Evolutionary conservation across 2,329 filamentous ascomycete genomes (phyloP).

Genomic region (Hypomyces perniciosus): DNA sequence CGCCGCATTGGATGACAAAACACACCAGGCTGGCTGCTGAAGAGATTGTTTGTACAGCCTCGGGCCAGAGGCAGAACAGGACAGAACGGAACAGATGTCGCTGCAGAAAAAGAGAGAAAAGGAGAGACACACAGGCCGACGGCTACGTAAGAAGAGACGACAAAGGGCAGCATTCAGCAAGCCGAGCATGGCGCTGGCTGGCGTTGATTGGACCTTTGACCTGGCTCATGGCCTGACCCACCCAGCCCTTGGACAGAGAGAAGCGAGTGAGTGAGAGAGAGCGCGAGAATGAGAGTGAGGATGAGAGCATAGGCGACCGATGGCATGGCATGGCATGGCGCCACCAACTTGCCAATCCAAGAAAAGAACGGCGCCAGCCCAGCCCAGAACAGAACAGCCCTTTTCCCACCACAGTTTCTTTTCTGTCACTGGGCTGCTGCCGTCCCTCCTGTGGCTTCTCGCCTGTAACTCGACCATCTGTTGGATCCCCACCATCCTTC

Average conservation of each 20-base stretch:
- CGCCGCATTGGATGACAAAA: no score
- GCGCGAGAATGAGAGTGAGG: background rate
- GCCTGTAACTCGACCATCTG: conserved; percentile 2
- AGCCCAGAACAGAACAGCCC: background rate
- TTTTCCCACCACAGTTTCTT: no score
- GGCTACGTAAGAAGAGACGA: no score
- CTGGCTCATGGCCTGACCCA: background rate
- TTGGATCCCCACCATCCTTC: conserved; percentile 10
- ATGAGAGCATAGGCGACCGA: no score
- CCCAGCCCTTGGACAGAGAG: background rate
- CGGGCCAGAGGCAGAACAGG: no score
- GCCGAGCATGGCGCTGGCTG: conserved; percentile 9
- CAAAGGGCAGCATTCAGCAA: background rate
- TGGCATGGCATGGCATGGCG: background rate
- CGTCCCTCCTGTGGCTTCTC: conserved; percentile 1
- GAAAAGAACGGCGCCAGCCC: background rate
- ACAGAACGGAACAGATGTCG: no score
- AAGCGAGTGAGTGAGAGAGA: background rate
- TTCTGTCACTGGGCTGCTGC: background rate
- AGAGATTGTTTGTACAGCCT: background rate
- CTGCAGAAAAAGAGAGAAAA: background rate
- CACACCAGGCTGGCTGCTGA: background rate
- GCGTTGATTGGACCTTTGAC: conserved; percentile 4
- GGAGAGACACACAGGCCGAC: background rate
- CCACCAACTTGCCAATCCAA: background rate